Evolutionary conservation across 768 basidiomycete genomes (phyloP).

Genomic region (Chlorophyllum brunneum): DNA sequence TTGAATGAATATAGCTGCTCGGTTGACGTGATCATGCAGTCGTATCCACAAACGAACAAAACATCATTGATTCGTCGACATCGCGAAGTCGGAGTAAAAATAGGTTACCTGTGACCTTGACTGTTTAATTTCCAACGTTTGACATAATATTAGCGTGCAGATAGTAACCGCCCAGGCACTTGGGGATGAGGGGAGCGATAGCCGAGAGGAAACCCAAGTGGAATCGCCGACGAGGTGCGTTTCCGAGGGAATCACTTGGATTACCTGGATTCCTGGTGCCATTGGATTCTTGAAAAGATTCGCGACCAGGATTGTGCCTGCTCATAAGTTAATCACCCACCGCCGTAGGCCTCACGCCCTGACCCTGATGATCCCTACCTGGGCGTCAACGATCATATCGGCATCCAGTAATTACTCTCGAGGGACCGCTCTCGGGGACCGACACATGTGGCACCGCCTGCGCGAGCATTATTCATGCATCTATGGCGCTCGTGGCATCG

Average conservation of each 20-base stretch:
- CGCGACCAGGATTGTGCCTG: constrained; percentile 4
- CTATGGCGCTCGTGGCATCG: background rate
- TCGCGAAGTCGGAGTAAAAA: no score
- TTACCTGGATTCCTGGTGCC: background rate
- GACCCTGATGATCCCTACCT: constrained; percentile 1
- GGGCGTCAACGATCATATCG: constrained; percentile 4
- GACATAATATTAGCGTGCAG: no score
- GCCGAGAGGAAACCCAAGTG: constrained; percentile 1
- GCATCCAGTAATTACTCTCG: background rate
- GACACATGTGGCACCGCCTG: background rate
- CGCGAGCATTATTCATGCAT: background rate
- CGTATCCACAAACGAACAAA: background rate
- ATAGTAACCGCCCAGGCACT: no score
- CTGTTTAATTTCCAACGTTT: no score
- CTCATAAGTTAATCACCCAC: no score
- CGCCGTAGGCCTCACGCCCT: background rate
- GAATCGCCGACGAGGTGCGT: constrained; percentile 6
- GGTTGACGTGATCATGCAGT: background rate
- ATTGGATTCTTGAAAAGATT: constrained; percentile 8
- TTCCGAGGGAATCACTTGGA: constrained; percentile 10
- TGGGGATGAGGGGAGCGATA: no score
- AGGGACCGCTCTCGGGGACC: no score
- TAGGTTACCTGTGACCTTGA: no score
- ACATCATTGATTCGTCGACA: no score
- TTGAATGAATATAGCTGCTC: no score